phyloP scores from a whole-genome alignment of 306 rosid genomes.

The Vicia sativa region DNA sequence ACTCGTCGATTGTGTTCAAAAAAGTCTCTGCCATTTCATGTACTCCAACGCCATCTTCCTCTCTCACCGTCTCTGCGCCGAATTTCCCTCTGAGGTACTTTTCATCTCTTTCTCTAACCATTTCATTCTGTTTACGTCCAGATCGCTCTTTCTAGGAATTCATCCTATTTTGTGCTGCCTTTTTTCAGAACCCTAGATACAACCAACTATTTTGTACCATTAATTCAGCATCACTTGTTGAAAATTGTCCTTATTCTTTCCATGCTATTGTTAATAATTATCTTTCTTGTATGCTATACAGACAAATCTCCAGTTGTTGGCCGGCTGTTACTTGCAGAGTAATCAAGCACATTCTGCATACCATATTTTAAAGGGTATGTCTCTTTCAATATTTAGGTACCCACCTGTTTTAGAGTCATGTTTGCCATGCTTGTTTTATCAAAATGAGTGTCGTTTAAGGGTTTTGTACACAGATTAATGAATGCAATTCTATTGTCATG shows the following conservation, averaged over 20 bases:
- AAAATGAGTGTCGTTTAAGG: too few relatives aligned
- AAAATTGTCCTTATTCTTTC: constrained; percentile 21
- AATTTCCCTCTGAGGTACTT: constrained; percentile 62
- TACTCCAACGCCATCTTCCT: constrained; percentile 82
- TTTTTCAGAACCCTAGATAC: too few relatives aligned
- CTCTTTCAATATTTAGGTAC: constrained; percentile 27
- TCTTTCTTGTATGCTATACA: constrained; percentile 49
- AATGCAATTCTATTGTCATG: too few relatives aligned
- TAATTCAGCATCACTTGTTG: constrained; percentile 8
- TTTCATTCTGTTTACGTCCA: constrained; percentile 33
- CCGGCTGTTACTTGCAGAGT: constrained; percentile 83
- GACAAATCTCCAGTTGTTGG: constrained; percentile 85
- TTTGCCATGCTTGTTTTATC: constrained; percentile 6
- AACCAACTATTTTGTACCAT: too few relatives aligned
- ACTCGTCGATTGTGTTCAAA: constrained; percentile 72
- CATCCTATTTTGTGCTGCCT: too few relatives aligned
- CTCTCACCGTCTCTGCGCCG: constrained; percentile 90
- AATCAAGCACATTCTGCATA: constrained; percentile 88
- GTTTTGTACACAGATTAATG: too few relatives aligned
- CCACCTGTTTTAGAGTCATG: constrained; percentile 9
- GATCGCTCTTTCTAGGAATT: too few relatives aligned
- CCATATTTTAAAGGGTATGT: constrained; percentile 88
- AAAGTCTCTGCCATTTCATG: constrained; percentile 82
- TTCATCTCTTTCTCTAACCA: background rate
- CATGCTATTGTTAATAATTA: constrained; percentile 12